These are phyloP conservation scores for Ajuga reptans DNA, from an alignment of 305 asterid species.

Conservation along the genomic window DNA sequence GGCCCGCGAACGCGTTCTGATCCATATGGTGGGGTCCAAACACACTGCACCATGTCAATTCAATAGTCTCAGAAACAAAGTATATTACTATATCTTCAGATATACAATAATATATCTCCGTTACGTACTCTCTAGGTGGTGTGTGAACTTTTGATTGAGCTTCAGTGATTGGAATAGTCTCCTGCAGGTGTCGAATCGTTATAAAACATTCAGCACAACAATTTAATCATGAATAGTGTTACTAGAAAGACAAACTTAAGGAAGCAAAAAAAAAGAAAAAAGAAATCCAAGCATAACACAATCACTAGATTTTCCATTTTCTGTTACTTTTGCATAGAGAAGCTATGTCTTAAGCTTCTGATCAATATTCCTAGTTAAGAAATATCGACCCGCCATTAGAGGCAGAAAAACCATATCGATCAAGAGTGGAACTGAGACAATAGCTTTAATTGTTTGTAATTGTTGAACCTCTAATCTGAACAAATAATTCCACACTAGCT, in stretches of 20 bases:
- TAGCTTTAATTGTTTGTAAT: neutral
- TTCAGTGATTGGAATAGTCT: conserved; percentile 26
- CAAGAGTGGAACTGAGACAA: conserved; percentile 8
- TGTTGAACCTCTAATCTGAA: neutral
- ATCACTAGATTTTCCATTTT: neutral
- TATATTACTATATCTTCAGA: neutral
- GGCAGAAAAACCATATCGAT: neutral
- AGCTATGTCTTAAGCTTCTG: neutral
- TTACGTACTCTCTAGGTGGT: conserved; percentile 66
- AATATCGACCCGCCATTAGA: neutral
- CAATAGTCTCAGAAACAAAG: conserved; percentile 3
- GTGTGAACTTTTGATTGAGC: conserved; percentile 33
- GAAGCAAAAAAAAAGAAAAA: no score
- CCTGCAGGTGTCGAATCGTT: conserved; percentile 30
- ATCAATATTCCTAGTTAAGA: neutral
- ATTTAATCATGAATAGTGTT: neutral
- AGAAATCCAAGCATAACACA: neutral
- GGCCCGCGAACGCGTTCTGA: conserved; percentile 20
- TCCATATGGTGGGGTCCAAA: conserved; percentile 34
- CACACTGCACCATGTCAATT: conserved; percentile 44
- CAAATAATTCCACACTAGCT: conserved; percentile 4
- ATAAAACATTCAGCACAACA: conserved; percentile 10
- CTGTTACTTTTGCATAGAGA: neutral
- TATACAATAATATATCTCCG: neutral
- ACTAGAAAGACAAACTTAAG: neutral